A percentile compares a stretch with the other conserved stretches of the same genome.
Evolutionary conservation across 1,284 basidiomycete species (phyloP).

Genomic region (Malassezia slooffiae): DNA sequence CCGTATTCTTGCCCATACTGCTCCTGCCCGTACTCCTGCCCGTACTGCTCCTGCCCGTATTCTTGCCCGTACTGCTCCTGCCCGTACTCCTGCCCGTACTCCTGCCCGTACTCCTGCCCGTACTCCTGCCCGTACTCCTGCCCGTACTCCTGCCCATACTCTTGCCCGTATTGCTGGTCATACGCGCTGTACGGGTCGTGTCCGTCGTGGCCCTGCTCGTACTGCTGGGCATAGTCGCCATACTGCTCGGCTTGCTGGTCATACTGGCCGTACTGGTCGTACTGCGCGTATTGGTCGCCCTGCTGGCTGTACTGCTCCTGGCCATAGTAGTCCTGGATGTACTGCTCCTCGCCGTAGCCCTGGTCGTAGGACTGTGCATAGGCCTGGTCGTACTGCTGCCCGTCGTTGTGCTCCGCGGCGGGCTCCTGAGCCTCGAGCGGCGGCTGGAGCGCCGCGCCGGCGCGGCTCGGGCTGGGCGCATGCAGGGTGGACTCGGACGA

Average conservation of each 20-base stretch:
- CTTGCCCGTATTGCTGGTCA: background rate
- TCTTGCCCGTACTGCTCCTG: background rate
- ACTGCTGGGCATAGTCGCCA: slow-evolving; percentile 9
- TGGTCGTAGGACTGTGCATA: slow-evolving; percentile 5
- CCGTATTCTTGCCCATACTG: background rate
- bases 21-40: background rate
- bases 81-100: background rate
- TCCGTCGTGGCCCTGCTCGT: no score
- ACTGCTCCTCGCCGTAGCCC: slow-evolving; percentile 13
- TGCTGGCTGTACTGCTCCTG: slow-evolving; percentile 7
- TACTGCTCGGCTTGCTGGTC: slow-evolving; percentile 3
- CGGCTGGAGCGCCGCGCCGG: no score
- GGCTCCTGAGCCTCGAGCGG: background rate
- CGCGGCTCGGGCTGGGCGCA: no score
- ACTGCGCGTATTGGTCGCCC: slow-evolving; percentile 7
- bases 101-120: background rate
- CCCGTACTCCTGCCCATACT: background rate
- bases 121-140: no score
- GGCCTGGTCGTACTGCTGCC: slow-evolving; percentile 13
- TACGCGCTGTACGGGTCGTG: no score
- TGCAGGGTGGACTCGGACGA: background rate
- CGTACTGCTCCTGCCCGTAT: background rate
- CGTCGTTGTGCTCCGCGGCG: slow-evolving; percentile 4
- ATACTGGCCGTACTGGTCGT: slow-evolving; percentile 2
- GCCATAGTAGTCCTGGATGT: slow-evolving; percentile 9